Conservation (phyloP, 768 basidiomycete species). For the Lactifluus pinguis region DNA sequence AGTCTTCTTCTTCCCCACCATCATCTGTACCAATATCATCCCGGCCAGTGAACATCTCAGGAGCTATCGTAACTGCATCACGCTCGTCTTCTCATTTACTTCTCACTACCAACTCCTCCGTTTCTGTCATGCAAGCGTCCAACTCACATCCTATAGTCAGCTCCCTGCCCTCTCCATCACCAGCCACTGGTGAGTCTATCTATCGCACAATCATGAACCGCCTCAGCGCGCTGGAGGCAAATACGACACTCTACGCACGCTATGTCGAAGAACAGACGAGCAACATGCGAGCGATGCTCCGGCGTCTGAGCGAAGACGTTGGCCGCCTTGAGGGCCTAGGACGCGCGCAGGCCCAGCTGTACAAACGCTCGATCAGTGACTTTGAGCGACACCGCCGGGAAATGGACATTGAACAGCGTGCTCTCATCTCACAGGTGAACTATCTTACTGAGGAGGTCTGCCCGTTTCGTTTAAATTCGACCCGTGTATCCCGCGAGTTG, state of each 20-base stretch:
- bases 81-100: background rate
- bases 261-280: constrained; percentile 88
- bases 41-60: background rate
- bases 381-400: constrained; percentile 59
- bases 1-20: background rate
- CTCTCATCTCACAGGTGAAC: constrained; percentile 61
- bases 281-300: constrained; percentile 64
- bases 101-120: constrained; percentile 8
- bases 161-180: constrained; percentile 10
- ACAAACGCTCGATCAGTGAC: constrained; percentile 54
- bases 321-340: constrained; percentile 66
- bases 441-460: constrained; percentile 73
- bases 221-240: constrained; percentile 73
- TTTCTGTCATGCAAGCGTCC: constrained; percentile 6
- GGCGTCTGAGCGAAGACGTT: constrained; percentile 67
- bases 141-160: too few relatives aligned
- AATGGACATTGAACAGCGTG: constrained; percentile 61
- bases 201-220: constrained; percentile 96
- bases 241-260: constrained; percentile 72
- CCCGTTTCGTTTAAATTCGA: background rate
- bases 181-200: constrained; percentile 63
- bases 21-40: constrained; percentile 13
- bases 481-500: background rate
- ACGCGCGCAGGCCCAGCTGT: constrained; percentile 58
- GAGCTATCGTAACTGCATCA: background rate